These are phyloP conservation scores for Lagenaria siceraria DNA, from an alignment of 306 rosid genomes.

Conservation along the genomic window DNA sequence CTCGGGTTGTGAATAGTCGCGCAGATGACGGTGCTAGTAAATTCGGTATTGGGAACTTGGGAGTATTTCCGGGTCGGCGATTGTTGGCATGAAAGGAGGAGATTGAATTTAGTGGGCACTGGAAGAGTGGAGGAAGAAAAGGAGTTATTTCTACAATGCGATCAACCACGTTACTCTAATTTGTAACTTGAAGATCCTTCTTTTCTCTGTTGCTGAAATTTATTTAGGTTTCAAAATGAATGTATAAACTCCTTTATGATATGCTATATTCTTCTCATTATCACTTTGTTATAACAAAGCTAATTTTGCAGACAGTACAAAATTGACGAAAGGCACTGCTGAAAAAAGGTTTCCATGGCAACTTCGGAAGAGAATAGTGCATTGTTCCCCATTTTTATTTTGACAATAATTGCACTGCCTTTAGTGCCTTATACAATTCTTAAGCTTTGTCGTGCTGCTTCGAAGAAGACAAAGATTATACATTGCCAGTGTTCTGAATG, in stretches of 20 bases:
- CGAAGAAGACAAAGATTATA: slow-evolving; percentile 76
- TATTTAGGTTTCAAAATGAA: not conserved
- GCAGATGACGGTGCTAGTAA: too few species aligned
- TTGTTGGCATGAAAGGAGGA: too few species aligned
- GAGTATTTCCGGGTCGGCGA: too few species aligned
- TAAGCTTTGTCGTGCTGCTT: slow-evolving; percentile 60
- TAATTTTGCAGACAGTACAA: slow-evolving; percentile 18
- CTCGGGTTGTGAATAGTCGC: too few species aligned
- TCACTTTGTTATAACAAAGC: not conserved
- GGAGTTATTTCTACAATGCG: too few species aligned
- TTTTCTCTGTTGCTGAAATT: not conserved
- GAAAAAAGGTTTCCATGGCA: slow-evolving; percentile 43
- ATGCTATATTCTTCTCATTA: not conserved
- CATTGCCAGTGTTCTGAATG: slow-evolving; percentile 91
- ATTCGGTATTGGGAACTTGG: too few species aligned
- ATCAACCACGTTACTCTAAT: not conserved
- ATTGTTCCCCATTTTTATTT: slow-evolving; percentile 81
- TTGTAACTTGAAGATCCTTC: not conserved
- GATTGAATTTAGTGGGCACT: too few species aligned
- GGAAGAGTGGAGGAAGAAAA: too few species aligned
- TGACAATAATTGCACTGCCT: slow-evolving; percentile 94
- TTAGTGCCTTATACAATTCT: slow-evolving; percentile 80
- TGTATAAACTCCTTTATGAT: not conserved
- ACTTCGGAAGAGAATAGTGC: slow-evolving; percentile 85
- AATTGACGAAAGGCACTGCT: slow-evolving; percentile 14